Base-by-base conservation (phyloP, 73 alveolate genomes). In the Paramecium sexaurelia region DNA sequence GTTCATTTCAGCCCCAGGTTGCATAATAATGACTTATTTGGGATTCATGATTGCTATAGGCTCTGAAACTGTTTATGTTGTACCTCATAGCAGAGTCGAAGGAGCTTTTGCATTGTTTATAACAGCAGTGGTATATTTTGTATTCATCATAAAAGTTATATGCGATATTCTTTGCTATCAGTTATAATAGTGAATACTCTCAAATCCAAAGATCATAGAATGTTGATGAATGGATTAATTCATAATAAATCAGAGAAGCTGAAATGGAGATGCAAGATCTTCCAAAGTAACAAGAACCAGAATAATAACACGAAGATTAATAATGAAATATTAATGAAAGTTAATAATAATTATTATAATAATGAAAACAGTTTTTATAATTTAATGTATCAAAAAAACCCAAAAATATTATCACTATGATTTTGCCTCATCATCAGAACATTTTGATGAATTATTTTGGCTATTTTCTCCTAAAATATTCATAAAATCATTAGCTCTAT, bases 1-100 rank as follows among this genome's bases (percentile, higher is more conserved):
- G 75, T 78, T 40, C 22, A 78, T 78, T 78, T 78, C 75, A 40
- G 75, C 75, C 7, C 55, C 90, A n/a, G 90, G 75, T 36, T 78
- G 75, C 22, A 17, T 78, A 7, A 3, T 78, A 33, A 41, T 78
- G 75, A 41, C 55, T 1, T 78, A 78, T 43, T 45, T 78, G 7
- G 90, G 90, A 41, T 78, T 78, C n/a, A 40, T 78, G 75, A 43
- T 78, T 22, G 43, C 90, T 7, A 41, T 78, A 39, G 40, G 90
- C 13, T 39, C 75, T 11, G 90, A 40, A 43, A 78, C 90, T 0
- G 35, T 78, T 22, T 78, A 78, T 43, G 75, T 78, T 39, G 35
- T 29, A 2, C 90, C 67, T 24, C 15, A 78, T 5, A 41, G 75
- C 7, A 78, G 51, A 75, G 20, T 75, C 11, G 89, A 75, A 24